Percentiles rank a stretch among this genome's conserved stretches.
Evolutionary conservation across 2,329 filamentous ascomycete species (phyloP).

Genomic region (Beauveria pseudobassiana): DNA sequence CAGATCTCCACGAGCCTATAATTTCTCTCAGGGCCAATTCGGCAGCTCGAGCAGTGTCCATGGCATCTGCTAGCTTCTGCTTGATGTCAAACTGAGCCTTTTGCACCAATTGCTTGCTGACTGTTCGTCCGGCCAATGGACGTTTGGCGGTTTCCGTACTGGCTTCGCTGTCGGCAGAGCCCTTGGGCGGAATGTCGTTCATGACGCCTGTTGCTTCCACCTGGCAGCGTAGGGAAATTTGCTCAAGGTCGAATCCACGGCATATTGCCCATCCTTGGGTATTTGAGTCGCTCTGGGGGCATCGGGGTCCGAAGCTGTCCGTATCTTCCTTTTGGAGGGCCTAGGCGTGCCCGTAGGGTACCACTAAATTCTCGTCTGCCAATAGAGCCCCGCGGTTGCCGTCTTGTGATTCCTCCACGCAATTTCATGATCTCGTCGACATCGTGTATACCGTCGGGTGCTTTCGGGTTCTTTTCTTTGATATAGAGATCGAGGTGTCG

Average conservation of each 20-base stretch:
- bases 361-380: constrained; percentile 47
- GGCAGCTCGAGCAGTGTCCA: constrained; percentile 74
- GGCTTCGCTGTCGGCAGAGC: constrained; percentile 24
- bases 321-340: constrained; percentile 31
- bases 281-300: constrained; percentile 30
- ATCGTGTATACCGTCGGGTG: constrained; percentile 78
- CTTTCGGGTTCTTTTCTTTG: constrained; percentile 85
- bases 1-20: constrained; percentile 71
- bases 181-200: constrained; percentile 56
- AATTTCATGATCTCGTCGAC: constrained; percentile 82
- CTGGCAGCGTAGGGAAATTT: constrained; percentile 50
- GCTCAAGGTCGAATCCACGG: constrained; percentile 42
- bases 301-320: constrained; percentile 32
- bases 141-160: constrained; percentile 29
- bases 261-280: constrained; percentile 35
- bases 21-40: constrained; percentile 81
- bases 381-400: constrained; percentile 65
- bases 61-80: constrained; percentile 58
- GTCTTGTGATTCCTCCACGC: constrained; percentile 76
- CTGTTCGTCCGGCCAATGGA: constrained; percentile 31
- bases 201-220: constrained; percentile 73
- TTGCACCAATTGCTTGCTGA: constrained; percentile 44
- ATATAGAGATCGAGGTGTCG: constrained; percentile 93
- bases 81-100: constrained; percentile 58
- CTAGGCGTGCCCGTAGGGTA: constrained; percentile 46